These are phyloP conservation scores for Cercospora nicotianae DNA, from an alignment of 2,329 filamentous ascomycete species.

Conservation along the genomic window DNA sequence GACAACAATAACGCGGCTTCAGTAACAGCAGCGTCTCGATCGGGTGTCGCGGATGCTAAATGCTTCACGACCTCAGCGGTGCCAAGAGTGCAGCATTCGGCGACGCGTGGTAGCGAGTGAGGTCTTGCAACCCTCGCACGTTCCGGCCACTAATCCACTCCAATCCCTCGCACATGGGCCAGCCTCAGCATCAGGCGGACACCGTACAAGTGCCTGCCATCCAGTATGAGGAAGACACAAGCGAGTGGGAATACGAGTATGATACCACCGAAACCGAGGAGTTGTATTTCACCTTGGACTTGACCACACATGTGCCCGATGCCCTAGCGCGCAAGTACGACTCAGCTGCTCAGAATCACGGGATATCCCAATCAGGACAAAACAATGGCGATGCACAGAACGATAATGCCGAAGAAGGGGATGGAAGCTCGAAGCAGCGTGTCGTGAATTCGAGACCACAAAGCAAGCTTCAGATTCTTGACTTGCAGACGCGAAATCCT, in stretches of 20 bases:
- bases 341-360: conserved; percentile 3
- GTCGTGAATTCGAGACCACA: not conserved
- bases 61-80: not conserved
- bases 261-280: conserved; percentile 58
- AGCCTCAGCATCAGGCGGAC: conserved; percentile 12
- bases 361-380: not conserved
- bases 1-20: not conserved
- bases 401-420: not conserved
- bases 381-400: not conserved
- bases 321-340: conserved; percentile 24
- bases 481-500: conserved; percentile 73
- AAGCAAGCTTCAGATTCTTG: conserved; percentile 55
- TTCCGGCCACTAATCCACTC: not conserved
- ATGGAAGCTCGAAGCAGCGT: not conserved
- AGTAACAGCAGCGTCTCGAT: not conserved
- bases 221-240: not conserved
- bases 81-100: not conserved
- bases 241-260: conserved; percentile 64
- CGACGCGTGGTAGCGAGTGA: not conserved
- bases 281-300: conserved; percentile 61
- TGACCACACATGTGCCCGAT: conserved; percentile 47
- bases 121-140: not conserved
- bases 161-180: conserved; percentile 9
- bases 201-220: not conserved
- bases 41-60: not conserved